Evolutionary conservation across 2,329 filamentous ascomycete species (phyloP), one percentile per base, ranked within the genome.

Genomic region (Beauveria scarabaeidicola): DNA sequence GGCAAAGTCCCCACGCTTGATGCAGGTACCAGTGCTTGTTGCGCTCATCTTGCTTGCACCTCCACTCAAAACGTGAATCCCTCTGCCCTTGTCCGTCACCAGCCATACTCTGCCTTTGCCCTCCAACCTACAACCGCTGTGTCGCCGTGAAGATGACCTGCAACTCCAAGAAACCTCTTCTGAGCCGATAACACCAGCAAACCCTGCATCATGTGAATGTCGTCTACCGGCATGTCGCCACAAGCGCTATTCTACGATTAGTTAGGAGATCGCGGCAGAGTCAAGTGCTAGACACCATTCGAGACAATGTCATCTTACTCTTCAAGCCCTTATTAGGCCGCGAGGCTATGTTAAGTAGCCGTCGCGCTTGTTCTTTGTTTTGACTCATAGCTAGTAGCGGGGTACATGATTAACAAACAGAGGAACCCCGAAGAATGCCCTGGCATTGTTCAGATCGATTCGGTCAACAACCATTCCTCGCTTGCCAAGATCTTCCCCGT

Each of bases 271-370:
- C 46, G 47, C 25, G 46, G 21, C 19, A 46, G 40, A 46, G 32
- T 36, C 11, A 36, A 36, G 27, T 47, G 46, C 29, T 17, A 38
- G 21, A 44, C 19, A 47, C 32, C 23, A 32, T 32, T n/a, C 15
- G n/a, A 58, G 55, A 52, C 55, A 58, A 19, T 32, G 46, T 19
- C 41, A 58, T 58, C 25, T 47, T 32, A 27, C 27, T 15, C 44
- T 36, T 50, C 21, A 11, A 32, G 19, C 17, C 36, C 11, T 9
- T 23, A 17, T 36, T 53, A 19, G 19, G 15, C 36, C 36, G 5
- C 36, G 5, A 15, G 11, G 15, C 32, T 36, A 36, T 36, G 5
- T 36, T 36, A 4, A 36, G 11, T 11, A 36, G 32, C 32, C 23
- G 23, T n/a, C 46, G 8, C 51, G 10, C 52, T 36, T 46, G 25